phyloP scores from a whole-genome alignment of 805 yeast species.

The Cyberlindnera mycetangii region DNA sequence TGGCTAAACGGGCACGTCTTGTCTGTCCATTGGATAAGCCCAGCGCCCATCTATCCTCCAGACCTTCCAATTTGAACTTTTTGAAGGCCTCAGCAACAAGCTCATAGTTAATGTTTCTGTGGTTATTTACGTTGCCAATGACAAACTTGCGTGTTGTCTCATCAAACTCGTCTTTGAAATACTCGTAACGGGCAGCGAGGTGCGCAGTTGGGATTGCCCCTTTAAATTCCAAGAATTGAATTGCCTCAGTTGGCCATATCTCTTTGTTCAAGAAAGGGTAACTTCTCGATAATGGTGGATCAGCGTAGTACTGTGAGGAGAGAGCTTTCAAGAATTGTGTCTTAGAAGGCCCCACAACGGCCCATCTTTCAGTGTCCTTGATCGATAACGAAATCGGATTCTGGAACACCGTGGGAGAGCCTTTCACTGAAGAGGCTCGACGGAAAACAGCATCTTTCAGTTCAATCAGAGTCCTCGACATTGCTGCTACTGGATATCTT shows the following conservation, averaged over 20 bases:
- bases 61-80: slow-evolving; percentile 50
- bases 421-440: slow-evolving; percentile 8
- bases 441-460: slow-evolving; percentile 22
- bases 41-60: slow-evolving; percentile 75
- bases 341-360: slow-evolving; percentile 54
- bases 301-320: slow-evolving; percentile 51
- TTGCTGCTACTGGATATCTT: not conserved
- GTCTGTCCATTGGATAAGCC: slow-evolving; percentile 92
- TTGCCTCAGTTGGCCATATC: slow-evolving; percentile 43
- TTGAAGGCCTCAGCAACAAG: slow-evolving; percentile 43
- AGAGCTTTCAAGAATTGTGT: slow-evolving; percentile 51
- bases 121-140: slow-evolving; percentile 43
- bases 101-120: slow-evolving; percentile 30
- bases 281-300: slow-evolving; percentile 49
- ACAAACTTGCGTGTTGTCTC: slow-evolving; percentile 61
- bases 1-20: slow-evolving; percentile 85
- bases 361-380: slow-evolving; percentile 44
- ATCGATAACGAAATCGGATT: slow-evolving; percentile 42
- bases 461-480: slow-evolving; percentile 17
- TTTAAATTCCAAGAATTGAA: slow-evolving; percentile 43
- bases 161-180: slow-evolving; percentile 81
- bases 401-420: slow-evolving; percentile 31
- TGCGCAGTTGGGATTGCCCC: slow-evolving; percentile 59
- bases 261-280: slow-evolving; percentile 51
- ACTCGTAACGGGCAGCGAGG: slow-evolving; percentile 86